Percentiles rank a stretch among this genome's conserved stretches.
These are phyloP conservation scores for Phylloporus rhodoxanthus DNA, from an alignment of 768 basidiomycete species.

Conservation along the genomic window DNA sequence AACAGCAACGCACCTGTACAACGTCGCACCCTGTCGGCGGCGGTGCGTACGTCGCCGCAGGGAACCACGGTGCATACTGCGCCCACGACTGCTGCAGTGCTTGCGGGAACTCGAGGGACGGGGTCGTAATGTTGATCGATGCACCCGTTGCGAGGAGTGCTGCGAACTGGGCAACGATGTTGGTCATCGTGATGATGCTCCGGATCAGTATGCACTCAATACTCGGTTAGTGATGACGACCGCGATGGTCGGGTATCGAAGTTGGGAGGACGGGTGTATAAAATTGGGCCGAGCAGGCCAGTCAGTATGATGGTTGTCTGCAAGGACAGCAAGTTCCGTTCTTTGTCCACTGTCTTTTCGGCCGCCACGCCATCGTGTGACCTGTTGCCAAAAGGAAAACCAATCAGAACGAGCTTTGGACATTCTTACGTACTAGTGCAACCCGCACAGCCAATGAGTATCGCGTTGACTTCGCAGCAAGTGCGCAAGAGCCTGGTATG, in stretches of 20 bases:
- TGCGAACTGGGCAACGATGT: background rate
- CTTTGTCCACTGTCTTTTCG: background rate
- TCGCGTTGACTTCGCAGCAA: background rate
- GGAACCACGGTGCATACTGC: conserved; percentile 53
- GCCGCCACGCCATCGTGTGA: background rate
- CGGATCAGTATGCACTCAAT: background rate
- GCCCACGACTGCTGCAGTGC: conserved; percentile 39
- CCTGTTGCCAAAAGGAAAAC: background rate
- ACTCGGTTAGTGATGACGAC: no score
- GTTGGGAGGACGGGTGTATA: background rate
- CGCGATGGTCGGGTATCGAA: background rate
- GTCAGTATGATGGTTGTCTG: background rate
- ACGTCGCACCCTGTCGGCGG: conserved; percentile 45
- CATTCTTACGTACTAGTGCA: no score
- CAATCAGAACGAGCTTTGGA: background rate
- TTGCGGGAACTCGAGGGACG: background rate
- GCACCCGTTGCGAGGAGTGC: background rate
- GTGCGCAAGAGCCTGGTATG: no score
- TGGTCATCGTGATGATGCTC: background rate
- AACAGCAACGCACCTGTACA: conserved; percentile 40
- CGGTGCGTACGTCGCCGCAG: conserved; percentile 37
- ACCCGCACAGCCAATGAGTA: background rate
- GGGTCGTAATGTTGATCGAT: background rate
- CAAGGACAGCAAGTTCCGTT: background rate
- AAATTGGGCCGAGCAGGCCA: background rate